Evolutionary conservation across 192 early-diverging fungal species (phyloP).

Genomic region (Coemansia biformis): DNA sequence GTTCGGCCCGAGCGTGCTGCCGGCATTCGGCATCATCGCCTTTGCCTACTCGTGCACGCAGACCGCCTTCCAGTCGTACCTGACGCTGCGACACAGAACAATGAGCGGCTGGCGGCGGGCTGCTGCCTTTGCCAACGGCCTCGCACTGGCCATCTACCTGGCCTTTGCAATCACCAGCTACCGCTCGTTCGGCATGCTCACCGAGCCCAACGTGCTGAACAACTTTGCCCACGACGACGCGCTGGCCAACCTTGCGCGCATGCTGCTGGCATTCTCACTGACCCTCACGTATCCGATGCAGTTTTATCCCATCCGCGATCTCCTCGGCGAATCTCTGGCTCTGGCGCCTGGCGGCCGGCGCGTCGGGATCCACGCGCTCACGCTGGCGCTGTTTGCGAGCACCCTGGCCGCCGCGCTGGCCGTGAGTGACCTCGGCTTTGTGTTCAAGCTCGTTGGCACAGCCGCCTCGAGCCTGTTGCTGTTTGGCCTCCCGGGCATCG

Average conservation of each 20-base stretch:
- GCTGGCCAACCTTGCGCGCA: conserved; percentile 57
- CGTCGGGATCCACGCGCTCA: conserved; percentile 10
- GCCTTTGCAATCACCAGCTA: conserved; percentile 60
- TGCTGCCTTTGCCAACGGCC: conserved; percentile 46
- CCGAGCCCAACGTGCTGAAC: conserved; percentile 61
- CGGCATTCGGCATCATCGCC: conserved; percentile 60
- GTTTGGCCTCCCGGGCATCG: conserved; percentile 37
- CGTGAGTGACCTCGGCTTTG: conserved; percentile 43
- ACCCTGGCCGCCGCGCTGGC: conserved; percentile 29
- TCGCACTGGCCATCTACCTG: conserved; percentile 54
- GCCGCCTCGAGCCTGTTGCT: conserved; percentile 38
- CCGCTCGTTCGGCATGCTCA: conserved; percentile 55
- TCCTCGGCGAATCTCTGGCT: conserved; percentile 17
- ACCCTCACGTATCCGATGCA: conserved; percentile 57
- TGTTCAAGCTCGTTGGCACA: conserved; percentile 48
- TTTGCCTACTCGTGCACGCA: conserved; percentile 65
- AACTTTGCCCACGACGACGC: conserved; percentile 58
- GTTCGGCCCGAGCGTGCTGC: conserved; percentile 57
- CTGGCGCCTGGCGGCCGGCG: conserved; percentile 7
- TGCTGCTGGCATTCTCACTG: conserved; percentile 57
- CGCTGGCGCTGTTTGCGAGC: conserved; percentile 23
- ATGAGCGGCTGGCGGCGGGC: conserved; percentile 49
- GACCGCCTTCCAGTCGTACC: conserved; percentile 56
- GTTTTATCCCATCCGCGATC: conserved; percentile 47
- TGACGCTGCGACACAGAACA: conserved; percentile 48